phyloP scores from a whole-genome alignment of 768 basidiomycete species.

The Boletus sp. region DNA sequence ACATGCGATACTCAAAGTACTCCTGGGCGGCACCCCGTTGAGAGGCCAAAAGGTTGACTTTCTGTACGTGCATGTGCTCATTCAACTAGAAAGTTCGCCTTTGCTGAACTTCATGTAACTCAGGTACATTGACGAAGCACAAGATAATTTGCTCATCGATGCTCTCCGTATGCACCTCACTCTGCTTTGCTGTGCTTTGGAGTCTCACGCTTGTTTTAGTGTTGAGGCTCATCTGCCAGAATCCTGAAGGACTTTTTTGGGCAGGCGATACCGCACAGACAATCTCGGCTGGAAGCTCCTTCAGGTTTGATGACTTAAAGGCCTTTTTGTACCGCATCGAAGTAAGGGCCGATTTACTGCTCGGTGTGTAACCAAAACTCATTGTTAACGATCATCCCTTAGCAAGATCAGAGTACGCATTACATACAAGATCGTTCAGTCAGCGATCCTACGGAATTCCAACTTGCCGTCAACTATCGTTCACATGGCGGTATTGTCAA shows the following conservation, averaged over 20 bases:
- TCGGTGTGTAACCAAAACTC: background rate
- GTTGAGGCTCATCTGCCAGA: constrained; percentile 55
- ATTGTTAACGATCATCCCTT: background rate
- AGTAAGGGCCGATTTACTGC: constrained; percentile 33
- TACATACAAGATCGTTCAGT: constrained; percentile 14
- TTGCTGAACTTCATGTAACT: background rate
- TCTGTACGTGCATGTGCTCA: constrained; percentile 40
- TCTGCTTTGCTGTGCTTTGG: background rate
- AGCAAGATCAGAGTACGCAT: constrained; percentile 22
- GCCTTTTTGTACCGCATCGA: constrained; percentile 64
- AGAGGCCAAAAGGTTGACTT: constrained; percentile 50
- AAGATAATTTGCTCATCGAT: constrained; percentile 71
- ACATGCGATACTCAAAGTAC: constrained; percentile 44
- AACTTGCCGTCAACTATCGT: constrained; percentile 63
- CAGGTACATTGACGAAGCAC: constrained; percentile 71
- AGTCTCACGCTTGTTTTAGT: constrained; percentile 40
- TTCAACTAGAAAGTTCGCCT: background rate
- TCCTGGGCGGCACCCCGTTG: constrained; percentile 31
- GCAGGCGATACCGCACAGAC: constrained; percentile 82
- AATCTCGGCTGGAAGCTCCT: constrained; percentile 70
- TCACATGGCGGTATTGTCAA: constrained; percentile 73
- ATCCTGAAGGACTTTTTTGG: constrained; percentile 70
- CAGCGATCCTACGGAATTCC: constrained; percentile 43
- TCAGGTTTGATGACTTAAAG: constrained; percentile 69
- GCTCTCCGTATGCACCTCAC: constrained; percentile 43